Evolutionary conservation across 495 filamentous ascomycete genomes (phyloP), one percentile per base, ranked within the genome.

Genomic region (Lasiosphaeria hispida): DNA sequence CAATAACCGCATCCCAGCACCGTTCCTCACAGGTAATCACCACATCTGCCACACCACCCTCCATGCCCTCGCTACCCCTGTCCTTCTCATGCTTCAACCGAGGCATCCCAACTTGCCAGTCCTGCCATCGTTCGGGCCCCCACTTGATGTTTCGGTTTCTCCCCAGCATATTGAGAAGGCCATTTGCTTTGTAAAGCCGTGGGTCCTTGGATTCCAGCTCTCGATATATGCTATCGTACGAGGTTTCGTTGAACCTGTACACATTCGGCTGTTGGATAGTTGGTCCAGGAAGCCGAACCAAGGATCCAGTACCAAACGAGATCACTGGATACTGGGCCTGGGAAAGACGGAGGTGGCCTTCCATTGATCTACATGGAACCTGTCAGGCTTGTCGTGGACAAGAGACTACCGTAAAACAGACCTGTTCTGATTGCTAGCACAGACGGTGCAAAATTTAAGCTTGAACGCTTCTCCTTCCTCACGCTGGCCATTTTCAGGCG

Each of bases 21-120:
- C 93, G 81, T 72, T 99, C 95, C 70, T 99, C 95, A 67, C 95
- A 99, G 11, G 95, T 99, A 58, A 99, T 89, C 56, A 99, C 92
- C 3, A 97, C 77, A 67, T 99, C 95, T 1, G 97, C 91, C 15
- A 96, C 82, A 4, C 95, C 95, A 5, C 86, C 90, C 69, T 97
- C 92, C 14, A 89, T 88, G 10, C 94, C 94, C n/a, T 77, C 59
- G 52, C 81, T 82, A 7, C 91, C 91, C 64, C 84, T 80, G 59
- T 94, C 90, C 15, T 72, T 73, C 14, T 69, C 63, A 36, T 84
- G 75, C 30, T 81, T 87, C 13, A 92, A 66, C 53, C 95, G 80
- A 10, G 95, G 93, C 61, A 87, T 75, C 0, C 95, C 95, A 7
- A 96, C 78, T 19, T 89, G 83, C 94, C 95, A 99, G 71, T 99